Evolutionary conservation across 306 rosid species (phyloP), one percentile per base, ranked within the genome.

Genomic region (Vigna radiata): DNA sequence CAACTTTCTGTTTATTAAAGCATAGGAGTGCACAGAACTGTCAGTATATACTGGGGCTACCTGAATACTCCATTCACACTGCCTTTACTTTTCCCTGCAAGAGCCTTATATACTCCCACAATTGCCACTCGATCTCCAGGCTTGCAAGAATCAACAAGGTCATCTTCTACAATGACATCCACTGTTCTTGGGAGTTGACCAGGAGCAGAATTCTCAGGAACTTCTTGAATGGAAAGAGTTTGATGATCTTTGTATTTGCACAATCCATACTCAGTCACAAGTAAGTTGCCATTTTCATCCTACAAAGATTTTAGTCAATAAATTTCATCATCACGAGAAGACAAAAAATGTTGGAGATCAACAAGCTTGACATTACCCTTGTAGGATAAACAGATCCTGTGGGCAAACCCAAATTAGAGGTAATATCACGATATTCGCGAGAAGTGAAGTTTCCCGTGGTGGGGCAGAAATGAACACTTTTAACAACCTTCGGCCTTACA

Each of bases 151-250:
- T 92, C 99, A 86, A 92, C 98, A 41, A 95, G 85, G 82, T 95
- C 99, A 74, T 95, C 99, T 89, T 95, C 99, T 50, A 83, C 92
- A 33, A 95, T 77, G 63, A 91, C 69, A 88, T 95, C 99, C 85
- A 95, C 96, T 1, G 99, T 92, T 80, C 99, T 81, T 61, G 98
- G 97, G 72, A 95, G 99, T 90, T 92, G 99, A 84, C 99, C 99
- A 70, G 99, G 99, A 6, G 99, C 97, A 58, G 99, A 87, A 81
- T 92, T 95, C 80, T 95, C 99, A 19, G 99, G 99, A 77, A 95
- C 96, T 88, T 95, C 99, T 87, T 95, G 99, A 90, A 95, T 88
- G 37, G 97, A 92, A 63, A 95, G 46, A 73, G 98, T 90, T 84
- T 95, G 99, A 58, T 95, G 99, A 83, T 95, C 99, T 86, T 89